Evolutionary conservation across 2,329 filamentous ascomycete genomes (phyloP).

Genomic region (Xylariaceae sp.): DNA sequence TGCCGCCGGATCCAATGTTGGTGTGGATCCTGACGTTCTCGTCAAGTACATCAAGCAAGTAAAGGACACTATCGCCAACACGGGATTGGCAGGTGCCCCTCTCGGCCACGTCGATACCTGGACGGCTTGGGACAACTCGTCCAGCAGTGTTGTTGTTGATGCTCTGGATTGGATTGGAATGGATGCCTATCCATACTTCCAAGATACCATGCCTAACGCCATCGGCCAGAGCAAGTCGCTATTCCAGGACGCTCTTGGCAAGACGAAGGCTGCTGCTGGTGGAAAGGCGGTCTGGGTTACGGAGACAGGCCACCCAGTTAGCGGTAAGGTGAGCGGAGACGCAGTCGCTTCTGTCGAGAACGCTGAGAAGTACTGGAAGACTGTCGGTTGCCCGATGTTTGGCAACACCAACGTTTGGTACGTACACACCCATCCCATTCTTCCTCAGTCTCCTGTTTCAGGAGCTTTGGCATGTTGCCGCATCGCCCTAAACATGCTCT

Average conservation of each 20-base stretch:
- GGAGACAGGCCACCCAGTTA: slow-evolving; percentile 86
- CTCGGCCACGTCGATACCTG: slow-evolving; percentile 91
- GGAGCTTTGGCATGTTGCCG: no score
- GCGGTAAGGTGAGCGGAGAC: slow-evolving; percentile 65
- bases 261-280: slow-evolving; percentile 62
- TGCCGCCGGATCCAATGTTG: slow-evolving; percentile 64
- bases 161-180: slow-evolving; percentile 80
- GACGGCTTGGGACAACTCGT: slow-evolving; percentile 76
- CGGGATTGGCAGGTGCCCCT: slow-evolving; percentile 59
- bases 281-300: slow-evolving; percentile 84
- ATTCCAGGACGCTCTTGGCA: slow-evolving; percentile 70
- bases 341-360: slow-evolving; percentile 70
- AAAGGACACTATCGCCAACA: slow-evolving; percentile 66
- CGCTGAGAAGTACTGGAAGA: slow-evolving; percentile 80
- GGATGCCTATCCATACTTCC: slow-evolving; percentile 86
- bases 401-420: slow-evolving; percentile 71
- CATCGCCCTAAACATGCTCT: no score
- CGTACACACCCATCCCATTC: not conserved
- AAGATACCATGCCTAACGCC: slow-evolving; percentile 69
- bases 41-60: slow-evolving; percentile 74
- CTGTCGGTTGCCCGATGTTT: slow-evolving; percentile 75
- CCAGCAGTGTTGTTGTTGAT: slow-evolving; percentile 73
- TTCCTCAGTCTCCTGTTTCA: not conserved
- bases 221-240: slow-evolving; percentile 68
- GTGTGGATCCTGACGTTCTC: slow-evolving; percentile 66